Evolutionary conservation across 768 basidiomycete genomes (phyloP), one percentile per base, ranked within the genome.

Genomic region (Amanita polypyramis): DNA sequence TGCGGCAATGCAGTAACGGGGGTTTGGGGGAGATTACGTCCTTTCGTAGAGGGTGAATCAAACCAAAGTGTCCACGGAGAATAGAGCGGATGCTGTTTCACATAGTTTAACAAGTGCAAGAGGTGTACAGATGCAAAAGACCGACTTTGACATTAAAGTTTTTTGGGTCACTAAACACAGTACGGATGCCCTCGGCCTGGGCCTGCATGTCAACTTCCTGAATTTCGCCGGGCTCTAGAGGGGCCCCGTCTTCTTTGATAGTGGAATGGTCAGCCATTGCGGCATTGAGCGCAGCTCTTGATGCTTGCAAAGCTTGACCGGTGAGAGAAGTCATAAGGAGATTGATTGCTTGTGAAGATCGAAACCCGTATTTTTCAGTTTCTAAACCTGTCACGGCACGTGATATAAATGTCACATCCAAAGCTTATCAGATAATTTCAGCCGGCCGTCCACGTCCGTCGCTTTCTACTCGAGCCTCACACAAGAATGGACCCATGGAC

Each of bases 41-140:
- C 83, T 67, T 97, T 97, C 27, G 89, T 91, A 37, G 80, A 76
- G 0, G 90, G 90, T 30, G 94, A 95, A 62, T 98, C 95, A 62
- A 97, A 99, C 92, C 92, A 97, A 23, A 99, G 80, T 5, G 93
- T 97, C 94, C 94, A 96, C 7, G 86, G 74, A 23, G 93, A 92
- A 65, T 80, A 95, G 37, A 97, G 78, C 10, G 93, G 93, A 61
- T 97, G 93, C 93, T 96, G 56, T 34, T 17, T n/a, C 11, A 23
- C 12, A 29, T 29, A 23, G 37, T 19, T n/a, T 25, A 32, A 45
- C 23, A 10, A 14, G 25, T 25, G 15, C 20, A 38, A 1, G 17
- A 43, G 35, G 23, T 7, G 34, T 6, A 50, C 6, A 33, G 39
- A 30, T 29, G 30, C 40, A 42, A 45, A 19, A 19, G 6, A 58